A percentile compares a stretch with the other conserved stretches of the same genome.
phyloP scores from a whole-genome alignment of 116 monocot genomes.

The Phalaenopsis hybrid region DNA sequence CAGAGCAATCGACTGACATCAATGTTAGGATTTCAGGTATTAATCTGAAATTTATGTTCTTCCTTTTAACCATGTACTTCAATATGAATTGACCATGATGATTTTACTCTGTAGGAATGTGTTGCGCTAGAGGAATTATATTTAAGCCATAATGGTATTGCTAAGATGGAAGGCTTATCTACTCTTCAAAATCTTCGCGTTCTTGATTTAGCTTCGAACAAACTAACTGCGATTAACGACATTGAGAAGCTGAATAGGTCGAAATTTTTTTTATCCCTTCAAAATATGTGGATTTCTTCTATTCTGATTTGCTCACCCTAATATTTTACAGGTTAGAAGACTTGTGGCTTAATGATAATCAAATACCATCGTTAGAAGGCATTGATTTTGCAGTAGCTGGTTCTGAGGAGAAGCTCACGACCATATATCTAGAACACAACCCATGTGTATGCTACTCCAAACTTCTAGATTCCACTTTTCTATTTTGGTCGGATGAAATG shows the following conservation, averaged over 20 bases:
- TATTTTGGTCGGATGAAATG: background rate
- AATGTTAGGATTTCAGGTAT: slow-evolving; percentile 83
- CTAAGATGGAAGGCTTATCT: slow-evolving; percentile 89
- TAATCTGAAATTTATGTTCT: background rate
- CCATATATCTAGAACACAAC: slow-evolving; percentile 95
- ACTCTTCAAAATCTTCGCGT: slow-evolving; percentile 66
- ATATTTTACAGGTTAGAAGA: slow-evolving; percentile 64
- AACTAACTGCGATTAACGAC: slow-evolving; percentile 66
- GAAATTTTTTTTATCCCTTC: background rate
- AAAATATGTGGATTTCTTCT: background rate
- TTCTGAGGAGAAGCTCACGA: slow-evolving; percentile 70
- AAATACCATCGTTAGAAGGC: slow-evolving; percentile 70
- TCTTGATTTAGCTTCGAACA: slow-evolving; percentile 89
- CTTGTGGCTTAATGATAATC: slow-evolving; percentile 95
- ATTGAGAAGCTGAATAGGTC: slow-evolving; percentile 67
- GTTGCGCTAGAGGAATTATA: slow-evolving; percentile 86
- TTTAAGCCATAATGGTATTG: slow-evolving; percentile 96
- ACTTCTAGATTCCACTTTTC: background rate
- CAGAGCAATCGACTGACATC: slow-evolving; percentile 95
- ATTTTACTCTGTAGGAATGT: slow-evolving; percentile 46
- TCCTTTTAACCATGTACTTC: background rate
- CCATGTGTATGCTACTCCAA: slow-evolving; percentile 64
- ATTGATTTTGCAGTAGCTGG: slow-evolving; percentile 61
- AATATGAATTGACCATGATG: background rate
- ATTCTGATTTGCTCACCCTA: background rate